Base-by-base conservation (phyloP, 2,329 filamentous ascomycete genomes). In the Gnomoniopsis sp. region DNA sequence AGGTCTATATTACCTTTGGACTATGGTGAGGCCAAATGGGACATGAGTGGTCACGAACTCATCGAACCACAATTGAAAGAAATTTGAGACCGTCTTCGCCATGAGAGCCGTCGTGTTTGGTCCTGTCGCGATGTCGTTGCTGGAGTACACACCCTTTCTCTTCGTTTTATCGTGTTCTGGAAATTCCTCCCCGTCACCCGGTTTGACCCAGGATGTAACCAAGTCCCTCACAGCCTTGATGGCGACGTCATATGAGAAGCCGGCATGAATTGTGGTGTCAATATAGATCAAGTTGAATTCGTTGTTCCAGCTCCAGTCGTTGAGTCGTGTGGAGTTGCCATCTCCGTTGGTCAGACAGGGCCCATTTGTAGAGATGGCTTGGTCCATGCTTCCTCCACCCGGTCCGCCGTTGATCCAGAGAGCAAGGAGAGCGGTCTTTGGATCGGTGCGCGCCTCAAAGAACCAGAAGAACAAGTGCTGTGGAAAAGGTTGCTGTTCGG, bases 261-360 rank as follows among this genome's bases (percentile, higher is more conserved):
- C 81, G 11, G 87, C 79, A 69, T 88, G 84, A 51, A 84, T 82
- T 10, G 84, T 84, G 70, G 79, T 77, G 67, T 80, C 74, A 58
- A 78, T 72, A 59, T 74, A 78, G 6, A 78, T 64, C 62, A 84
- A 70, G 64, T 84, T 84, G 38, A 78, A 79, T 49, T 74, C 77
- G 58, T 78, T 75, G 65, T 85, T 81, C 81, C 81, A 85, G 30
- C 78, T 77, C 75, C 77, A 84, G 0, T 79, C 79, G 58, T 86
- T 86, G 14, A 74, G 59, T 34, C 75, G 71, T 50, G 79, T 77
- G 4, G 77, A 70, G 51, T 76, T 73, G 26, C 79, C 82, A 52
- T 73, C 60, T 54, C 74, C 53, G 52, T 77, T 66, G 21, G 75
- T 65, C 55, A 77, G 65, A 65, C 67, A 77, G 46, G 70, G 72